phyloP scores from a whole-genome alignment of 805 yeast genomes.

The Metschnikowia peoriensis region DNA sequence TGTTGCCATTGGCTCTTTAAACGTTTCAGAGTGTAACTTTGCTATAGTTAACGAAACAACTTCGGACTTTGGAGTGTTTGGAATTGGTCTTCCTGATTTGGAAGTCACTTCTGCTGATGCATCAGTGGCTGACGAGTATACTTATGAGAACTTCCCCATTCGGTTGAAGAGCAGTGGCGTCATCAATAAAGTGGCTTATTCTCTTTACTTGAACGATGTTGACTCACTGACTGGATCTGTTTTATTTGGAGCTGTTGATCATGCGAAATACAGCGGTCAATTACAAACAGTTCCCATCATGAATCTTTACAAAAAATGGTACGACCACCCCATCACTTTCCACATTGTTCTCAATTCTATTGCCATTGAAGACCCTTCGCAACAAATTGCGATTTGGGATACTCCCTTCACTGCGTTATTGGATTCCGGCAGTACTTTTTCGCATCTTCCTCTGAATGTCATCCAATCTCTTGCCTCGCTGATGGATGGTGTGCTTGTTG shows the following conservation, averaged over 20 bases:
- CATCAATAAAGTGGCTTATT: constrained; percentile 54
- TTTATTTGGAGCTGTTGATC: constrained; percentile 22
- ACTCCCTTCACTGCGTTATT: constrained; percentile 23
- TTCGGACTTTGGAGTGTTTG: constrained; percentile 67
- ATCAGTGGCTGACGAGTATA: background rate
- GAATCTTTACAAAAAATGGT: constrained; percentile 26
- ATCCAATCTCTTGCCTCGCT: constrained; percentile 17
- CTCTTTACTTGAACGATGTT: constrained; percentile 48
- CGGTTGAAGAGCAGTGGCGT: constrained; percentile 56
- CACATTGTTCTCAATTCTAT: constrained; percentile 49
- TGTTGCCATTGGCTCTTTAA: constrained; percentile 48
- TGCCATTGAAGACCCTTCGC: constrained; percentile 15
- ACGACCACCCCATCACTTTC: constrained; percentile 40
- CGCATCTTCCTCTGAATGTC: constrained; percentile 46
- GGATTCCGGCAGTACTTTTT: constrained; percentile 55
- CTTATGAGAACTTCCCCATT: constrained; percentile 56
- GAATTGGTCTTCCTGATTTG: constrained; percentile 65
- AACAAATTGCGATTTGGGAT: constrained; percentile 7
- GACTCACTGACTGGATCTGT: constrained; percentile 24
- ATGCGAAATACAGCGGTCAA: constrained; percentile 3
- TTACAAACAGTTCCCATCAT: constrained; percentile 41
- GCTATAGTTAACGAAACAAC: constrained; percentile 70
- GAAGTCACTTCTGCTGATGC: constrained; percentile 57
- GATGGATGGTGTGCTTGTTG: background rate
- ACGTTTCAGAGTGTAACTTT: constrained; percentile 53